Evolutionary conservation across 805 yeast species (phyloP).

Genomic region (Myxozyma neotropica): DNA sequence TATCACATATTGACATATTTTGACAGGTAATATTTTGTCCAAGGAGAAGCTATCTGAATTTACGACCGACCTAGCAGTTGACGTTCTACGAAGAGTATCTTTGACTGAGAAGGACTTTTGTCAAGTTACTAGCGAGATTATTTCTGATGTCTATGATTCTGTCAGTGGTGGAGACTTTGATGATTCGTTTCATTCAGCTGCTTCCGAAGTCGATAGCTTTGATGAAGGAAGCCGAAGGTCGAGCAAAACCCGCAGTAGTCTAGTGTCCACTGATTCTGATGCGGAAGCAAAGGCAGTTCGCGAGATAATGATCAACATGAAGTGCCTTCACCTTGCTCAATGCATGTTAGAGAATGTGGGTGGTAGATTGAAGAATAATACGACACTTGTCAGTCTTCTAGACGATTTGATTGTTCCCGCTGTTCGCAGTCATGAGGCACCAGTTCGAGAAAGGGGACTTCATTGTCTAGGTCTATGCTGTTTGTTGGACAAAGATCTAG

Average conservation of each 20-base stretch:
- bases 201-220: slow-evolving; percentile 40
- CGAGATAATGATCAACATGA: slow-evolving; percentile 41
- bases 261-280: neutral
- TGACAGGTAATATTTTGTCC: slow-evolving; percentile 42
- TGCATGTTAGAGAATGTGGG: slow-evolving; percentile 68
- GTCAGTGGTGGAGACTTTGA: slow-evolving; percentile 47
- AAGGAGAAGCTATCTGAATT: slow-evolving; percentile 58
- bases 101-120: slow-evolving; percentile 82
- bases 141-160: slow-evolving; percentile 79
- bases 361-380: slow-evolving; percentile 54
- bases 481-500: slow-evolving; percentile 63
- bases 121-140: slow-evolving; percentile 79
- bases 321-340: slow-evolving; percentile 69
- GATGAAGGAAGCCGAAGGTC: neutral
- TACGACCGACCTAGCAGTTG: slow-evolving; percentile 58
- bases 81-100: slow-evolving; percentile 69
- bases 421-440: slow-evolving; percentile 58
- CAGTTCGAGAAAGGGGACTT: slow-evolving; percentile 65
- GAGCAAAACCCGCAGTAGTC: slow-evolving; percentile 11
- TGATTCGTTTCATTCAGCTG: slow-evolving; percentile 54
- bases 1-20: neutral
- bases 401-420: slow-evolving; percentile 82
- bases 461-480: slow-evolving; percentile 80
- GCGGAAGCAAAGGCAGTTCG: slow-evolving; percentile 38
- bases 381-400: slow-evolving; percentile 66